These are phyloP conservation scores for Fraxinus sp. DNA, from an alignment of 305 asterid genomes.

Conservation along the genomic window DNA sequence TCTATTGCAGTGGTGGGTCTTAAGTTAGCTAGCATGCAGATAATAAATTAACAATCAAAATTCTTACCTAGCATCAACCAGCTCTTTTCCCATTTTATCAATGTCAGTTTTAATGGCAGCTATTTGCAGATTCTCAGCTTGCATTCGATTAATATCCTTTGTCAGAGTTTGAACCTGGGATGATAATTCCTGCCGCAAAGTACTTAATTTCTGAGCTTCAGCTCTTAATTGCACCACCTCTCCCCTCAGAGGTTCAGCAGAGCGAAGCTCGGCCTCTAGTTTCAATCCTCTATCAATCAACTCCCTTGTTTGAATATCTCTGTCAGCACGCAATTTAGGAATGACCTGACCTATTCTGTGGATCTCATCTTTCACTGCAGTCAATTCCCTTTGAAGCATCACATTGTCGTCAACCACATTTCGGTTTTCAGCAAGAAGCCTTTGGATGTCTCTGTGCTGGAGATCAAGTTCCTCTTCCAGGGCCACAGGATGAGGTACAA, in stretches of 20 bases:
- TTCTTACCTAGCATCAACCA: conserved; percentile 68
- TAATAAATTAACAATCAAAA: conserved; percentile 3
- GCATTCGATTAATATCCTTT: conserved; percentile 56
- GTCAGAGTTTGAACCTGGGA: conserved; percentile 57
- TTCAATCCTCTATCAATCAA: conserved; percentile 65
- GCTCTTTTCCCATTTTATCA: conserved; percentile 66
- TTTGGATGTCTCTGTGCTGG: conserved; percentile 77
- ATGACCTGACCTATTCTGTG: conserved; percentile 63
- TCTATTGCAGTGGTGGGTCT: background rate
- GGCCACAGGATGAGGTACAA: conserved; percentile 56
- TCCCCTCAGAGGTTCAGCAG: conserved; percentile 58
- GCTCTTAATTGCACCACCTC: conserved; percentile 63
- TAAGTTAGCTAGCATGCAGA: background rate
- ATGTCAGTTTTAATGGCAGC: conserved; percentile 58
- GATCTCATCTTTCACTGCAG: conserved; percentile 77
- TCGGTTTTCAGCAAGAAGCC: conserved; percentile 64
- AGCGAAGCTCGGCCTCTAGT: conserved; percentile 78
- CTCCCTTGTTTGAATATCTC: conserved; percentile 74
- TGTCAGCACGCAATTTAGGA: conserved; percentile 64
- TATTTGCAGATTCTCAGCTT: conserved; percentile 65
- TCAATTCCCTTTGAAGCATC: conserved; percentile 74
- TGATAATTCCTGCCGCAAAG: conserved; percentile 58
- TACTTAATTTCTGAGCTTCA: conserved; percentile 62
- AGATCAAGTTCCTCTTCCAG: conserved; percentile 85
- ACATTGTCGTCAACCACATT: conserved; percentile 74